Evolutionary conservation across 1,284 basidiomycete genomes (phyloP).

Genomic region (Cystobasidium pallidum): DNA sequence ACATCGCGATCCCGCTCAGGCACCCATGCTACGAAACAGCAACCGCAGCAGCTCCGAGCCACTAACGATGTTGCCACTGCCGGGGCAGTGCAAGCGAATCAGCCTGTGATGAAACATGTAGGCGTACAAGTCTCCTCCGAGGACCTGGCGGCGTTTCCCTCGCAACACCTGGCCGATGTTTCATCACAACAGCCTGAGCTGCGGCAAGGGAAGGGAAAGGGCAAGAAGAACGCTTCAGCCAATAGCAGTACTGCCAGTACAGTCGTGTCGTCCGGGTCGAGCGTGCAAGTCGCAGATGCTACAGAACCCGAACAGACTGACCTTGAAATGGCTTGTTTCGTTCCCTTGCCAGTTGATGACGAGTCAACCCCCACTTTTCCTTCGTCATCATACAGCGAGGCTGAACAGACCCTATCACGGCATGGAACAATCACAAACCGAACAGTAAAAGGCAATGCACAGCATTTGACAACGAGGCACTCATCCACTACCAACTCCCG

Average conservation of each 20-base stretch:
- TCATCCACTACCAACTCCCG: not conserved
- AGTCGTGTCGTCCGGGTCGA: not conserved
- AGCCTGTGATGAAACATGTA: conserved; percentile 13
- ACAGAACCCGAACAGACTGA: not conserved
- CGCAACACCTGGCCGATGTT: too few relatives aligned
- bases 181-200: not conserved
- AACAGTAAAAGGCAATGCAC: not conserved
- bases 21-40: not conserved
- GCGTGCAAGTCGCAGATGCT: not conserved
- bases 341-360: not conserved
- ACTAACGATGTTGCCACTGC: not conserved
- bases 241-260: not conserved
- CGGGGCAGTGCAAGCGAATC: not conserved
- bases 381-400: not conserved
- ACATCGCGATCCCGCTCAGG: conserved; percentile 1
- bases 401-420: not conserved
- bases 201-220: not conserved
- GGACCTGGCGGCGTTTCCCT: not conserved
- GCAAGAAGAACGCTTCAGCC: not conserved
- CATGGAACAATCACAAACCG: not conserved
- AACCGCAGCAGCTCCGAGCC: conserved; percentile 8
- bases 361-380: not conserved
- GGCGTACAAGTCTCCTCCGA: conserved; percentile 9
- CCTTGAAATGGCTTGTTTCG: not conserved
- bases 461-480: too few relatives aligned